phyloP scores from a whole-genome alignment of 2,329 filamentous ascomycete species.

The Pestalotiopsis sp. region DNA sequence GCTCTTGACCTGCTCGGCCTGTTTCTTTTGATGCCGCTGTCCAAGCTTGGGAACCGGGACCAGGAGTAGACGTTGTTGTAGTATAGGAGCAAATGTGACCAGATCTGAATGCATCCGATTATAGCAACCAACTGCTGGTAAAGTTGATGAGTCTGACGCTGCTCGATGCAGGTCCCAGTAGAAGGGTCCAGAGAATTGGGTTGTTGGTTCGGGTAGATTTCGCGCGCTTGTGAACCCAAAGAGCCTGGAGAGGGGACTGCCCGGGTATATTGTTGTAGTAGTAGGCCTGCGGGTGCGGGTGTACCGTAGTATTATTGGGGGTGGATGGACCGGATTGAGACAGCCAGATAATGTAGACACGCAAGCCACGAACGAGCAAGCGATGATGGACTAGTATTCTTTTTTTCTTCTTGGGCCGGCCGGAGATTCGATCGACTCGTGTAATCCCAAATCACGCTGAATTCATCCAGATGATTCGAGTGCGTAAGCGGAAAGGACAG shows the following conservation, averaged over 20 bases:
- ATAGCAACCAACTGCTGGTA: not conserved
- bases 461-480: not conserved
- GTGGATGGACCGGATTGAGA: not conserved
- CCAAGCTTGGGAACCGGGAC: not conserved
- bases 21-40: not conserved
- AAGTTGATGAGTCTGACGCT: not conserved
- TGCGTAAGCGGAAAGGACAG: conserved; percentile 13
- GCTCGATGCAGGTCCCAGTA: conserved; percentile 7
- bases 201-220: conserved; percentile 10
- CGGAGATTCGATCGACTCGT: conserved; percentile 2
- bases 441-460: conserved; percentile 1
- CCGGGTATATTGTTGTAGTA: not conserved
- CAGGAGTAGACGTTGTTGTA: not conserved
- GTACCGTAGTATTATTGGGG: not conserved
- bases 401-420: not conserved
- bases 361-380: not conserved
- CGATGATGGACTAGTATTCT: not conserved
- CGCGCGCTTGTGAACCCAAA: conserved; percentile 9
- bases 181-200: conserved; percentile 7
- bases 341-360: not conserved
- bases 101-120: conserved; percentile 1
- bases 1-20: conserved; percentile 9
- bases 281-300: not conserved
- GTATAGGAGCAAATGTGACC: not conserved
- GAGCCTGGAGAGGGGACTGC: not conserved